A percentile compares a stretch with the other conserved stretches of the same genome.
Evolutionary conservation across 2,329 filamentous ascomycete species (phyloP).

Genomic region (Colletotrichum lupini): DNA sequence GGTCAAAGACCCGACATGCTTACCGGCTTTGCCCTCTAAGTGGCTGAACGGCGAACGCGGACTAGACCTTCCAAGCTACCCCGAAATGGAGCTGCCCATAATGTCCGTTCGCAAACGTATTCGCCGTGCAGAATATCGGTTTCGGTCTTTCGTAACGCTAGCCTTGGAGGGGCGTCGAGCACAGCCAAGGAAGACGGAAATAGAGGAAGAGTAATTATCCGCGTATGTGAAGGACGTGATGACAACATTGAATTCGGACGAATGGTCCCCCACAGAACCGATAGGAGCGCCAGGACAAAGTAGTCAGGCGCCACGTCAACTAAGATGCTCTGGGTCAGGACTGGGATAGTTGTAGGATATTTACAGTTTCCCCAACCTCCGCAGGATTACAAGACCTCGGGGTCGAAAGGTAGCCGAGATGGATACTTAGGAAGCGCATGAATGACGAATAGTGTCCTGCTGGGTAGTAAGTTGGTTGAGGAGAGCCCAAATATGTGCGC

Average conservation of each 20-base stretch:
- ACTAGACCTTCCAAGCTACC: neutral
- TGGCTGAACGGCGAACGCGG: neutral
- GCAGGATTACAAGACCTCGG: neutral
- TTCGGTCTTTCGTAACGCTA: neutral
- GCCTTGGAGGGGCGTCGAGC: neutral
- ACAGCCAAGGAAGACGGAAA: neutral
- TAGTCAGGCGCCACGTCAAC: neutral
- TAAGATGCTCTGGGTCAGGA: neutral
- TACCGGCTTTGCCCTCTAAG: neutral
- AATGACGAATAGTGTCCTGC: neutral
- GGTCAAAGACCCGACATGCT: slow-evolving; percentile 6
- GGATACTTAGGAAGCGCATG: neutral
- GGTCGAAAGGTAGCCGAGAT: neutral
- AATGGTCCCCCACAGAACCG: slow-evolving; percentile 19
- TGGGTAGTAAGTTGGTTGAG: neutral
- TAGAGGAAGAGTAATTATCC: slow-evolving; percentile 7
- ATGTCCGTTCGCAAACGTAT: neutral
- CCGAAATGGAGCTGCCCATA: neutral
- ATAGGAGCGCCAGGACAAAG: neutral
- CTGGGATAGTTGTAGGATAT: neutral
- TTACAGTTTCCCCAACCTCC: too few relatives aligned
- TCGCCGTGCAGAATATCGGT: slow-evolving; percentile 7
- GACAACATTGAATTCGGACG: slow-evolving; percentile 23
- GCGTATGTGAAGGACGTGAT: neutral
- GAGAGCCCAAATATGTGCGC: slow-evolving; percentile 2